Conservation (phyloP, 2,329 filamentous ascomycete species). For the Pseudogymnoascus sp. region DNA sequence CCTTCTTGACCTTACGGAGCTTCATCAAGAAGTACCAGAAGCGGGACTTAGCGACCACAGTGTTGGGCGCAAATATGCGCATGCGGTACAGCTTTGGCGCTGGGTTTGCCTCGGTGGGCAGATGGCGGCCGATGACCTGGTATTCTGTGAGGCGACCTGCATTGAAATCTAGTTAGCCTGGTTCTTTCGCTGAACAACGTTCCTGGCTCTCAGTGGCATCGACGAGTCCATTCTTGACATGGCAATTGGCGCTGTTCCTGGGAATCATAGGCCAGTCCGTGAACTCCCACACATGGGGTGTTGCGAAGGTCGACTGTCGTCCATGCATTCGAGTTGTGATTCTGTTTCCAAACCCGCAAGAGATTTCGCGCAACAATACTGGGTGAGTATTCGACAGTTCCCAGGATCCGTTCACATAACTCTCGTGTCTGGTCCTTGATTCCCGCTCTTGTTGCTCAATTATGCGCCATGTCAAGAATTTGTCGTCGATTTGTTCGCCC, state of each 20-base stretch:
- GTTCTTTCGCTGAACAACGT: neutral
- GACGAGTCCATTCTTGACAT: neutral
- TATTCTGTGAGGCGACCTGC: slow-evolving; percentile 99
- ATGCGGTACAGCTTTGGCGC: slow-evolving; percentile 99
- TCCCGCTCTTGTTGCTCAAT: neutral
- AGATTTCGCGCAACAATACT: neutral
- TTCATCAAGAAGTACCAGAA: slow-evolving; percentile 99
- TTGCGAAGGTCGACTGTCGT: neutral
- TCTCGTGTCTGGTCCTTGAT: neutral
- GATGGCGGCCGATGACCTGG: slow-evolving; percentile 99
- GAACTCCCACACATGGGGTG: neutral
- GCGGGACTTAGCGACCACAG: slow-evolving; percentile 97
- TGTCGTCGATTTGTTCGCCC: neutral
- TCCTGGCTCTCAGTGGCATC: neutral
- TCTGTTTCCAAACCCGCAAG: neutral
- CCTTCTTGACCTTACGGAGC: slow-evolving; percentile 99
- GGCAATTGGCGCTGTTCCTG: neutral
- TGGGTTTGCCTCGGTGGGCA: slow-evolving; percentile 96
- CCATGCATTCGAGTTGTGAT: neutral
- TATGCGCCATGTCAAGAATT: slow-evolving; percentile 1
- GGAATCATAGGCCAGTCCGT: neutral
- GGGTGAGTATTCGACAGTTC: neutral
- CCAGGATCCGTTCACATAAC: neutral
- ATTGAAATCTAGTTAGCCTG: slow-evolving; percentile 30
- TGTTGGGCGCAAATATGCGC: slow-evolving; percentile 98